Conservation (phyloP, 306 rosid species). For the Malus domestica region ASM211411v1 NC_041792.1:20614907-20615406, state of each 20-base stretch:
- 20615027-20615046: slow-evolving; percentile 70
- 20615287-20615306: background rate
- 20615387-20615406: background rate
- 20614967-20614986: slow-evolving; percentile 38
- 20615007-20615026: slow-evolving; percentile 55
- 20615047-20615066: slow-evolving; percentile 27
- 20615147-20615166: background rate
- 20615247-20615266: background rate
- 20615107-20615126: slow-evolving; percentile 49
- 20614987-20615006: slow-evolving; percentile 33
- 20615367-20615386: background rate
- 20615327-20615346: background rate
- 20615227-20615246: background rate
- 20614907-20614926: background rate
- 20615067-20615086: slow-evolving; percentile 18
- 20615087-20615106: slow-evolving; percentile 34
- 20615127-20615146: slow-evolving; percentile 66
- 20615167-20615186: background rate
- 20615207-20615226: slow-evolving; percentile 56
- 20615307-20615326: background rate
- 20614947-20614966: slow-evolving; percentile 33
- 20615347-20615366: background rate
- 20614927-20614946: background rate
- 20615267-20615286: background rate
- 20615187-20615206: background rate